Conservation (phyloP, 768 basidiomycete genomes). For the Suillus americanus region DNA sequence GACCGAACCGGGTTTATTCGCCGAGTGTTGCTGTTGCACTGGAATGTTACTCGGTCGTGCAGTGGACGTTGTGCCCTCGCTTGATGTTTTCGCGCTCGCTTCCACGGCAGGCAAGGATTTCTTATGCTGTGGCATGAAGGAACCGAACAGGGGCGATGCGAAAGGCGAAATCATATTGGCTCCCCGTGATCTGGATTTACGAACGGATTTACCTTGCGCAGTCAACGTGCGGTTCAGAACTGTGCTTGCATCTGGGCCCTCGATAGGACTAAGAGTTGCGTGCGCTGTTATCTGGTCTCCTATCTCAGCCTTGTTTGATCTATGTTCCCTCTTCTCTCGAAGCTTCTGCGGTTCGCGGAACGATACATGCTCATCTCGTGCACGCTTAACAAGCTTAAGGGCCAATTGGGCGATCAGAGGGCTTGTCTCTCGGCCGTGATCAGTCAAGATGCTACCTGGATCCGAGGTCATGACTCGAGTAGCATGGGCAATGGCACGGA, state of each 20-base stretch:
- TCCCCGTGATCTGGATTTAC: conserved; percentile 36
- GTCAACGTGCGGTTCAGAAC: conserved; percentile 48
- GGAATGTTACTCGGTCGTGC: conserved; percentile 8
- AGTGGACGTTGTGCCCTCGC: conserved; percentile 13
- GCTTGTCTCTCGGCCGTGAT: conserved; percentile 65
- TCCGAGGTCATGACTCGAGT: conserved; percentile 87
- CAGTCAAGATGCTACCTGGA: conserved; percentile 69
- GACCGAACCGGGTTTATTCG: conserved; percentile 44
- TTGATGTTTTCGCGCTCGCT: conserved; percentile 13
- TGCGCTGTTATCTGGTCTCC: conserved; percentile 34
- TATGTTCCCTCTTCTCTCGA: conserved; percentile 46
- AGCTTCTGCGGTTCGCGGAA: conserved; percentile 37
- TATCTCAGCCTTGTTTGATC: conserved; percentile 27
- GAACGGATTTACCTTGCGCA: conserved; percentile 30
- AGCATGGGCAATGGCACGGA: conserved; percentile 78
- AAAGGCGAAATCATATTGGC: conserved; percentile 41
- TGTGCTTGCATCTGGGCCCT: conserved; percentile 43
- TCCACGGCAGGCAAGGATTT: conserved; percentile 35
- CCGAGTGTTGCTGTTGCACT: conserved; percentile 19
- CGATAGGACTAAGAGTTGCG: conserved; percentile 43
- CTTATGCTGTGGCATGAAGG: conserved; percentile 52
- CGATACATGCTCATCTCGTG: conserved; percentile 61
- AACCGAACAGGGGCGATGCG: conserved; percentile 59
- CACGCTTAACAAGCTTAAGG: conserved; percentile 62
- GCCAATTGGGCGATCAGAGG: conserved; percentile 64